A percentile compares a stretch with the other conserved stretches of the same genome.
These are phyloP conservation scores for Starmerella bacillaris DNA, from an alignment of 805 yeast genomes.

Conservation along the genomic window DNA sequence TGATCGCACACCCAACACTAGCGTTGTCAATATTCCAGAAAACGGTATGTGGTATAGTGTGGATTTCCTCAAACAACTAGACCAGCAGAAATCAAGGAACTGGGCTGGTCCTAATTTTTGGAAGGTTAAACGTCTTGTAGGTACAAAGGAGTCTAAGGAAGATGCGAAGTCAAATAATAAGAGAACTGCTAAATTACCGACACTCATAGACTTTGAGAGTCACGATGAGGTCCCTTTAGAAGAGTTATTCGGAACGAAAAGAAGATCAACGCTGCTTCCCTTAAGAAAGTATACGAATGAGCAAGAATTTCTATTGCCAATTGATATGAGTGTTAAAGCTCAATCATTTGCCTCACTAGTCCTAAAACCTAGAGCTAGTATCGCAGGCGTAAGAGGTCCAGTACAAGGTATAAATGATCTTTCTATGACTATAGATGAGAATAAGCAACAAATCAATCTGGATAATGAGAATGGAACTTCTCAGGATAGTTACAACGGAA, in stretches of 20 bases:
- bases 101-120: conserved; percentile 94
- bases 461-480: no score
- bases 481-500: no score
- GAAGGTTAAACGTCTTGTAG: conserved; percentile 44
- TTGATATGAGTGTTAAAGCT: conserved; percentile 56
- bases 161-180: neutral
- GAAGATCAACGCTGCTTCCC: conserved; percentile 24
- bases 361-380: conserved; percentile 51
- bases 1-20: conserved; percentile 1
- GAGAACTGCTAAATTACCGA: conserved; percentile 17
- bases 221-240: conserved; percentile 3
- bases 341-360: conserved; percentile 48
- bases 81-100: conserved; percentile 36
- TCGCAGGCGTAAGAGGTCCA: no score
- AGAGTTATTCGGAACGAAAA: conserved; percentile 12
- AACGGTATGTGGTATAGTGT: conserved; percentile 14
- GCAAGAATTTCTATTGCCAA: conserved; percentile 41
- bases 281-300: conserved; percentile 25
- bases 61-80: conserved; percentile 17
- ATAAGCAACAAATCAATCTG: no score
- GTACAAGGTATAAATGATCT: no score
- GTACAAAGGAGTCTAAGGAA: neutral
- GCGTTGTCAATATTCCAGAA: conserved; percentile 8
- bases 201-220: conserved; percentile 29
- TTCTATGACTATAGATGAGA: no score